Conservation (phyloP, 1,284 basidiomycete species). For the Chiua sp. region DNA sequence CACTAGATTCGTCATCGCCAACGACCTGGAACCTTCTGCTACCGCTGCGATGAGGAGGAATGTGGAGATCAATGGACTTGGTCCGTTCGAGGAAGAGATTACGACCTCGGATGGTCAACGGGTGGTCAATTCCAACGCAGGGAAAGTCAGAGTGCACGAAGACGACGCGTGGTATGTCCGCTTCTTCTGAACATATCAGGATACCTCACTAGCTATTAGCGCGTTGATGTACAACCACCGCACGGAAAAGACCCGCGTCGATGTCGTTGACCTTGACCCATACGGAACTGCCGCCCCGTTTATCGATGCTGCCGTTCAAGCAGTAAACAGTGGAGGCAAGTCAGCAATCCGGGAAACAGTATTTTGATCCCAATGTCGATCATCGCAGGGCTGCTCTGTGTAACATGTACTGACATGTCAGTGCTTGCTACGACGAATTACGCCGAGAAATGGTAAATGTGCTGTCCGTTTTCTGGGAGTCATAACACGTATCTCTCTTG, state of each 20-base stretch:
- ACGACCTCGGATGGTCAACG: slow-evolving; percentile 23
- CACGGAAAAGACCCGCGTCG: slow-evolving; percentile 74
- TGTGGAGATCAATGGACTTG: slow-evolving; percentile 87
- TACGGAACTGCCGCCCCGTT: slow-evolving; percentile 98
- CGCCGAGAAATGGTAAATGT: slow-evolving; percentile 90
- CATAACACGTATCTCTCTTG: background rate
- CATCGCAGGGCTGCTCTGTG: slow-evolving; percentile 77
- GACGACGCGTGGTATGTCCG: slow-evolving; percentile 87
- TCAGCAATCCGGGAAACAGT: background rate
- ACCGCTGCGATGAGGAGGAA: slow-evolving; percentile 90
- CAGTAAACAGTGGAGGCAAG: slow-evolving; percentile 85
- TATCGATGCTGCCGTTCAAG: slow-evolving; percentile 96
- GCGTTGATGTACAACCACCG: slow-evolving; percentile 93
- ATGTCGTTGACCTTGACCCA: slow-evolving; percentile 96
- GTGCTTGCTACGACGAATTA: slow-evolving; percentile 95
- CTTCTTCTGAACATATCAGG: background rate
- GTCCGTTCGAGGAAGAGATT: slow-evolving; percentile 38
- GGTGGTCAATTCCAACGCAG: slow-evolving; percentile 33
- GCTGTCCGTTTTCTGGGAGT: background rate
- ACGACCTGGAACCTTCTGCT: slow-evolving; percentile 89
- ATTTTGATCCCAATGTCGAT: slow-evolving; percentile 3
- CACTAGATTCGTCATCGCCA: slow-evolving; percentile 84
- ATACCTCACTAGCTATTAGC: slow-evolving; percentile 44
- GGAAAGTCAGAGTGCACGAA: slow-evolving; percentile 84
- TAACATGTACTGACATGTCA: slow-evolving; percentile 96